phyloP scores from a whole-genome alignment of 2,329 filamentous ascomycete species.

The Cryoendolithus antarcticus region DNA sequence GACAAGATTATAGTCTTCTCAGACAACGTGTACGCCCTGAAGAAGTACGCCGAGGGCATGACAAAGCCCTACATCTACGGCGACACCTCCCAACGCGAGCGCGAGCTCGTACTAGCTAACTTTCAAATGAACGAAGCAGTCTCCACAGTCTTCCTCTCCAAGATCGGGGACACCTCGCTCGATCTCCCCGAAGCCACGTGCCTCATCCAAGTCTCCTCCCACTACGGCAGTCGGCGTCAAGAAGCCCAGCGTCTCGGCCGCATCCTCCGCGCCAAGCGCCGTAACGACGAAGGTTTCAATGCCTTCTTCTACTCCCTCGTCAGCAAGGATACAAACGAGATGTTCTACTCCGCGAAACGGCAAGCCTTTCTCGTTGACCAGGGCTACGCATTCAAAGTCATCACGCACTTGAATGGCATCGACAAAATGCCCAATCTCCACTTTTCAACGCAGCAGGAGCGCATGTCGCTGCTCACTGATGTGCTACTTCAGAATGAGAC shows the following conservation, averaged over 20 bases:
- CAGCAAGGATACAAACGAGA: slow-evolving; percentile 93
- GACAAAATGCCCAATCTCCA: slow-evolving; percentile 70
- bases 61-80: slow-evolving; percentile 86
- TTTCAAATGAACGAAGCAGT: slow-evolving; percentile 86
- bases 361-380: slow-evolving; percentile 97
- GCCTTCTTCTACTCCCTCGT: slow-evolving; percentile 98
- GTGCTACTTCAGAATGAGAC: slow-evolving; percentile 80
- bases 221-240: slow-evolving; percentile 92
- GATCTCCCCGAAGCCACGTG: slow-evolving; percentile 94
- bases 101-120: slow-evolving; percentile 77
- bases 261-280: slow-evolving; percentile 84
- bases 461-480: slow-evolving; percentile 75
- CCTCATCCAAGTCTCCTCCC: slow-evolving; percentile 91
- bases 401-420: slow-evolving; percentile 86
- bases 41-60: slow-evolving; percentile 72
- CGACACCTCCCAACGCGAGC: slow-evolving; percentile 72
- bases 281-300: slow-evolving; percentile 97
- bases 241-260: slow-evolving; percentile 89
- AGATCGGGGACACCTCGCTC: slow-evolving; percentile 96
- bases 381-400: slow-evolving; percentile 97
- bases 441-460: slow-evolving; percentile 66
- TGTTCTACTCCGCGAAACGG: slow-evolving; percentile 93
- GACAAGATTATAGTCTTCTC: slow-evolving; percentile 99
- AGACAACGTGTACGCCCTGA: slow-evolving; percentile 87
- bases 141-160: slow-evolving; percentile 89